Base-by-base conservation (phyloP, 2,329 filamentous ascomycete species). In the Botrytis fabae region DNA sequence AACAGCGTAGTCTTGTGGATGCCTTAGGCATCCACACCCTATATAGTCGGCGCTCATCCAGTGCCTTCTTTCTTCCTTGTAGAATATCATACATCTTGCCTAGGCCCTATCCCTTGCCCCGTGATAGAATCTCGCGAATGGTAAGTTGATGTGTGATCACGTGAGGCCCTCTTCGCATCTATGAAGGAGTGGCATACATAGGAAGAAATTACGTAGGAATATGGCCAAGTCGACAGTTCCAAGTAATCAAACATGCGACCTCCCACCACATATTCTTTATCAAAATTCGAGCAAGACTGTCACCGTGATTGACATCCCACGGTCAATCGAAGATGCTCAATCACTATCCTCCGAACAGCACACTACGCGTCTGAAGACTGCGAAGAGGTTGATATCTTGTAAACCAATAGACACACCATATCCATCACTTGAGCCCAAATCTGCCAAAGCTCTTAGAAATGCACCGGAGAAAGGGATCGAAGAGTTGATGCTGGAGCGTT, bases 241-340 rank as follows among this genome's bases (percentile, higher is more conserved):
- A 9, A 35, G 25, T 40, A 66, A 38, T 12, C 63, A 66, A 20
- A 10, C 32, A 9, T 38, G 14, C 6, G 4, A 42, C 2, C 59
- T 46, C 25, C 69, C 59, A 28, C 22, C 60, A 25, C 69, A 71
- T 9, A 71, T 71, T 5, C 35, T 71, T 38, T 65, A 71, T 28
- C 69, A 71, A 35, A 57, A 65, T 14, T 20, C 7, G 7, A 28
- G 9, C 14, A 28, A 57, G 38, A 57, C 65, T 16, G 18, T 73
- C 12, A 62, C 65, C 0, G 32, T 70, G 46, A 84, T 91, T 35
- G 92, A 95, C 78, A 87, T 94, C 63, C 92, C 92, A 38, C 83
- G 85, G 28, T 93, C 92, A 2, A 87, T 94, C 57, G 90, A 92
- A 76, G 85, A 88, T 74, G 89, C 88, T 28, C 92, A 94, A 81